These are phyloP conservation scores for Solanum bulbocastanum DNA, from an alignment of 257 asterid genomes.

Conservation along the genomic window DNA sequence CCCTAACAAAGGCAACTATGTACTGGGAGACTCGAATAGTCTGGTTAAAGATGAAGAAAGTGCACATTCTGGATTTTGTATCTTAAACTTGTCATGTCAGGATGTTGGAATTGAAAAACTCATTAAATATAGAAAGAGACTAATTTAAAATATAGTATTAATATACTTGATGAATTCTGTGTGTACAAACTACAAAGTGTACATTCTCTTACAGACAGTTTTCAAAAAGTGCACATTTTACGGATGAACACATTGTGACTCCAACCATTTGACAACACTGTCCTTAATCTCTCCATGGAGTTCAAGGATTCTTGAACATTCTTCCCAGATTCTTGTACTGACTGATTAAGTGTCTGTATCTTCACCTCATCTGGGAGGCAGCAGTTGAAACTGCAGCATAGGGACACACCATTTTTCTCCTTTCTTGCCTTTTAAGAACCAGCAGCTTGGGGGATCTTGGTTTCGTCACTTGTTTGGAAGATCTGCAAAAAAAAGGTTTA, in stretches of 20 bases:
- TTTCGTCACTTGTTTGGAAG: conserved; percentile 56
- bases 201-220: neutral
- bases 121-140: neutral
- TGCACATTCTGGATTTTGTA: no score
- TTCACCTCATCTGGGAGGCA: conserved; percentile 67
- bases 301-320: conserved; percentile 56
- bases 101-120: no score
- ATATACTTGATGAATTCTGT: neutral
- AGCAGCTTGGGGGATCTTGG: conserved; percentile 73
- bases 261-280: neutral
- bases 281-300: neutral
- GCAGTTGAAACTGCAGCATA: conserved; percentile 28
- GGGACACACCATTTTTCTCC: conserved; percentile 30
- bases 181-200: neutral
- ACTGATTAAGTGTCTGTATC: neutral
- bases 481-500: conserved; percentile 27
- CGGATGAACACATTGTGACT: neutral
- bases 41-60: no score
- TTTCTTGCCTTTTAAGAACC: conserved; percentile 43
- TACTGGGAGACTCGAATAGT: no score
- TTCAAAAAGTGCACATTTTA: neutral
- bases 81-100: no score
- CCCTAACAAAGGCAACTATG: no score
- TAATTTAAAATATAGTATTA: neutral
- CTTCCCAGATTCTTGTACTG: neutral